Evolutionary conservation across 1,284 basidiomycete genomes (phyloP), one percentile per base, ranked within the genome.

Genomic region (Fomitopsis betulina): DNA sequence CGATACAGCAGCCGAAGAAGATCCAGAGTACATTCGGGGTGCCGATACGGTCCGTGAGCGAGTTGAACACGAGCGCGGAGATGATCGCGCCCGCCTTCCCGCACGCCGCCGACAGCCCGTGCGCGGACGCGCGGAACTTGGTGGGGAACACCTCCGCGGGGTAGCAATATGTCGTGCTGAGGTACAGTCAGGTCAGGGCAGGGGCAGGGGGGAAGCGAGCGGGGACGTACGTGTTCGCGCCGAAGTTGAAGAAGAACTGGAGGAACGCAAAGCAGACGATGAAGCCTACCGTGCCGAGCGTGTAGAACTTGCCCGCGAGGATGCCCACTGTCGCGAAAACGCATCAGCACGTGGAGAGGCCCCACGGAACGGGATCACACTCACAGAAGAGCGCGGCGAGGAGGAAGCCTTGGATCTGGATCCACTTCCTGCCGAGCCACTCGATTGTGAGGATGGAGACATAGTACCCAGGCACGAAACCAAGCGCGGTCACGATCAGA

Each of bases 91-190:
- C 92, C 3, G 79, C 77, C 73, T 94, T 94, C 38, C 90, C 90
- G 13, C 78, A 79, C 0, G 90, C 91, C 21, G 92, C 92, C 1
- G 85, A 88, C 58, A 92, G 81, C 59, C 93, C 92, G 72, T 94
- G 92, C 6, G 89, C 90, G 56, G 85, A 86, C 6, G 88, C 89
- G 55, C 86, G 80, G 76, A 87, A 93, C 35, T 89, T 80, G 1
- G 93, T 94, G 1, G 93, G 93, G 84, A 94, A 95, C n/a, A 88
- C 84, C 75, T 95, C 91, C 54, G 89, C 91, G 10, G 93, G 93
- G 68, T 85, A 86, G 66, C 80, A 81, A 63, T 82, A 84, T 58
- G 83, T 83, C 4, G 84, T 85, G 8, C 79, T 82, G 55, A 43
- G 53, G 27, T 4, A 10, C 42, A 10, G 6, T 47, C 39, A n/a